phyloP scores from a whole-genome alignment of 2,329 filamentous ascomycete species.

The Drechslerella stenobrocha region DNA sequence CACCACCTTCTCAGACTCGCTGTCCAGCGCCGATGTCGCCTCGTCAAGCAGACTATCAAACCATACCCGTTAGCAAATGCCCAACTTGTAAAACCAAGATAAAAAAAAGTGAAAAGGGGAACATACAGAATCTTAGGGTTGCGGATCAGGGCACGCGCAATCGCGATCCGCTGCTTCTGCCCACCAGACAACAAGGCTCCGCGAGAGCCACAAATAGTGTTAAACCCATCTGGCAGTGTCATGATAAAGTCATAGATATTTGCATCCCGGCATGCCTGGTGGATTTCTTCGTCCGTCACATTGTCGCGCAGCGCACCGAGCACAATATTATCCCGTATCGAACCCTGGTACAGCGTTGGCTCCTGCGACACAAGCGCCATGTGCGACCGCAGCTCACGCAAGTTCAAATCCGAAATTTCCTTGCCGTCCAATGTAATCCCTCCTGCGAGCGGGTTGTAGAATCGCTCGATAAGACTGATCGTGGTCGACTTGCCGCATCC shows the following conservation, averaged over 20 bases:
- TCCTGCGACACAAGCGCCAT: slow-evolving; percentile 92
- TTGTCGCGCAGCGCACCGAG: slow-evolving; percentile 71
- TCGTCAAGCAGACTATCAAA: slow-evolving; percentile 59
- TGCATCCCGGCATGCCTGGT: slow-evolving; percentile 80
- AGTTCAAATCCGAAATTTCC: slow-evolving; percentile 77
- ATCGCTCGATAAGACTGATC: slow-evolving; percentile 83
- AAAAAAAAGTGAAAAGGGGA: slow-evolving; percentile 68
- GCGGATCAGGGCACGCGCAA: slow-evolving; percentile 86
- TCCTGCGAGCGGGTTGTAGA: slow-evolving; percentile 85
- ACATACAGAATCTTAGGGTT: slow-evolving; percentile 74
- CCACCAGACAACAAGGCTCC: slow-evolving; percentile 83
- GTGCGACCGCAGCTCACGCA: slow-evolving; percentile 81
- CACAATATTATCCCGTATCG: slow-evolving; percentile 85
- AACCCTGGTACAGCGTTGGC: slow-evolving; percentile 90
- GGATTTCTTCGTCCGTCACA: slow-evolving; percentile 71
- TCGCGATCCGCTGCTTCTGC: slow-evolving; percentile 92
- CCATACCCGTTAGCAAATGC: slow-evolving; percentile 58
- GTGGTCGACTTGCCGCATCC: slow-evolving; percentile 95
- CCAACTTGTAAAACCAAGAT: too few species aligned
- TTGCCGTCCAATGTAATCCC: slow-evolving; percentile 79
- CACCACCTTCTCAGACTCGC: slow-evolving; percentile 76
- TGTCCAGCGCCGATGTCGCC: slow-evolving; percentile 72
- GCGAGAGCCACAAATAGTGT: slow-evolving; percentile 83
- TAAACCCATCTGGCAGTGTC: slow-evolving; percentile 68
- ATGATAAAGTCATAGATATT: slow-evolving; percentile 89